phyloP scores from a whole-genome alignment of 768 basidiomycete species.

The Pisolithus albus region DNA sequence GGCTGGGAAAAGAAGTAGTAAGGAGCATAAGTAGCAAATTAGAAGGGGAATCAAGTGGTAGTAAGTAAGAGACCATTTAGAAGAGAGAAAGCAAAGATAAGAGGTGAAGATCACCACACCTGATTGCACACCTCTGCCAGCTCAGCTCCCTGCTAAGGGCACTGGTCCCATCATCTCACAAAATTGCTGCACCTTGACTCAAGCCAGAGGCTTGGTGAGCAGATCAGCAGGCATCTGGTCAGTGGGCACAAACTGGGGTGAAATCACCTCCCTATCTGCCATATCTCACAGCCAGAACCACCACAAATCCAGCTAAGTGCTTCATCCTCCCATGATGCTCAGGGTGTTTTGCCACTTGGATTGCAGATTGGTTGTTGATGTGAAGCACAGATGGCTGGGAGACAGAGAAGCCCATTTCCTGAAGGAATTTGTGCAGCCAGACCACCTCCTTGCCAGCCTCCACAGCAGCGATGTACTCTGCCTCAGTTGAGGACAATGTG shows the following conservation, averaged over 20 bases:
- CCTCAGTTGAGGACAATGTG: too few species aligned
- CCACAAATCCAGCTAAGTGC: constrained; percentile 17
- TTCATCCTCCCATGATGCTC: constrained; percentile 20
- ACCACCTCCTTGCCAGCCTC: too few species aligned
- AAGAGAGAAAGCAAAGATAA: too few species aligned
- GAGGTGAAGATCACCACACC: background rate
- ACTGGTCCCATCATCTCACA: background rate
- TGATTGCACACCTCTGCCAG: background rate
- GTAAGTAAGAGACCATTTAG: too few species aligned
- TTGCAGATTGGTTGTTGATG: constrained; percentile 10
- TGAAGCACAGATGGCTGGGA: background rate
- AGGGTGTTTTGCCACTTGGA: constrained; percentile 12
- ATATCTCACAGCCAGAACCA: constrained; percentile 3
- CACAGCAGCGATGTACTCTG: too few species aligned
- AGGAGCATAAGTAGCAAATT: too few species aligned
- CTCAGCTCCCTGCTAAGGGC: background rate
- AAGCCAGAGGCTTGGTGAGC: constrained; percentile 18
- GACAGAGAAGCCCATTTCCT: too few species aligned
- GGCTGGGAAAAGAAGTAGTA: too few species aligned
- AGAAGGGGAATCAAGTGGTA: too few species aligned
- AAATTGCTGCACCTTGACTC: background rate
- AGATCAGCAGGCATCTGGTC: constrained; percentile 15
- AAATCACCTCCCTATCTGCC: constrained; percentile 1
- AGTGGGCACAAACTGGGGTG: constrained; percentile 13
- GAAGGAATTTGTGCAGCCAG: too few species aligned